These are phyloP conservation scores for Periconia sp. DNA, from an alignment of 2,329 filamentous ascomycete species.

Conservation along the genomic window DNA sequence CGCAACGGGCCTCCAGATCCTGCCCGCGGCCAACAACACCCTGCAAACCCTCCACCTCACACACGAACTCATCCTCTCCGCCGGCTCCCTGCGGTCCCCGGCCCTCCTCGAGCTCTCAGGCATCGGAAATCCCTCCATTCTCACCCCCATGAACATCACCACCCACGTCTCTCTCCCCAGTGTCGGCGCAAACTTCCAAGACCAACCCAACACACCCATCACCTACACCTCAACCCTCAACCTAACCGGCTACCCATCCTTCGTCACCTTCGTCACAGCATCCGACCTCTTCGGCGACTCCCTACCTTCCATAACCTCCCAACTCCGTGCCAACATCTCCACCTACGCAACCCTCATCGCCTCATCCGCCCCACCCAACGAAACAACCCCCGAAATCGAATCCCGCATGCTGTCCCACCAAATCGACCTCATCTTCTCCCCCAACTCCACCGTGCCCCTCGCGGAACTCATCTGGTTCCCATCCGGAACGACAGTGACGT, in stretches of 20 bases:
- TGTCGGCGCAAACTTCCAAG: conserved; percentile 40
- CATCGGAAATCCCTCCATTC: conserved; percentile 35
- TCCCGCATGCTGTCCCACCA: conserved; percentile 49
- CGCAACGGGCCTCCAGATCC: conserved; percentile 28
- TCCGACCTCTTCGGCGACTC: conserved; percentile 38
- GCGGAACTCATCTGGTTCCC: conserved; percentile 51
- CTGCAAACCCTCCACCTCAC: conserved; percentile 16
- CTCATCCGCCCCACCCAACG: conserved; percentile 17
- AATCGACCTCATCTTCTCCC: conserved; percentile 51
- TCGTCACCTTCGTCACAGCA: conserved; percentile 40
- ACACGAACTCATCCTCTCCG: conserved; percentile 39
- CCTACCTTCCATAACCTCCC: conserved; percentile 22
- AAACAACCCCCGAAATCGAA: conserved; percentile 33
- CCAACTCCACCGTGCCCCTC: conserved; percentile 44
- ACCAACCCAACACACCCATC: conserved; percentile 34
- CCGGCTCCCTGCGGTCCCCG: conserved; percentile 38
- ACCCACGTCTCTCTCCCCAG: conserved; percentile 21
- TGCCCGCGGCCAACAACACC: conserved; percentile 19
- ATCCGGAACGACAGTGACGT: conserved; percentile 28
- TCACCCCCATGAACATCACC: conserved; percentile 23
- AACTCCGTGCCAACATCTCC: conserved; percentile 27
- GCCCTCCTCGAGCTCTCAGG: conserved; percentile 41
- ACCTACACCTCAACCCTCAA: conserved; percentile 29
- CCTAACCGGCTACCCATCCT: conserved; percentile 43
- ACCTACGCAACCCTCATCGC: conserved; percentile 29